Base-by-base conservation (phyloP, 768 basidiomycete genomes). In the Russula sp. region DNA sequence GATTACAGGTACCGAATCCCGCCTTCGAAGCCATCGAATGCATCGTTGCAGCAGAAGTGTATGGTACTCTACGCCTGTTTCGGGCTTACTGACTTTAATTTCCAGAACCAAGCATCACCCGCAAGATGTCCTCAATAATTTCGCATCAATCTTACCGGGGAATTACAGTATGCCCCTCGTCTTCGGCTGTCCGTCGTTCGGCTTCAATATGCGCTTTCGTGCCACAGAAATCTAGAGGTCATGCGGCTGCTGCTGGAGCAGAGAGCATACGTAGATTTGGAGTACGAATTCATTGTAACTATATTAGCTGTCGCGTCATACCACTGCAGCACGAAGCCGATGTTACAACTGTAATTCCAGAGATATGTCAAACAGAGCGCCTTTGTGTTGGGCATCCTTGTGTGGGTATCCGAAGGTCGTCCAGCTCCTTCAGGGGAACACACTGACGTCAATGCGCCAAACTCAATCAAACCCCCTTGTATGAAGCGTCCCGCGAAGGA, bases 31-130 rank as follows among this genome's bases (percentile, higher is more conserved):
- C 76, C 56, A 74, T 80, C 3, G 84, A 90, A 64, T 89, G 87
- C 67, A 86, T 93, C 63, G 81, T 91, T 20, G 81, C 84, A 38
- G 87, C 81, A 0, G 91, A 93, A 77, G 88, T 93, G 92, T 93
- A 75, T 65, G 87, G 72, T 22, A 32, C 1, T 34, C 56, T 25
- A 18, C 43, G 7, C 32, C 60, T 58, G 25, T 47, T 43, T 55
- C 38, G 16, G 32, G 45, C 34, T 20, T 29, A 43, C 34, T 59
- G 2, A 49, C 47, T 29, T n/a, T 14, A 32, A 51, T 2, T 0
- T 46, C 57, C 71, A 93, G 93, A 8, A 85, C 94, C 65, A 92
- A 95, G 69, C 92, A 95, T 67, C 75, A 94, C 50, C 76, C 80
- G 0, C 78, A 81, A 0, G 72, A 79, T 5, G 72, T 86, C 35